Percentiles rank a stretch among this genome's conserved stretches.
phyloP scores from a whole-genome alignment of 108 stramenopile genomes.

The Cyclotella sp. region DNA sequence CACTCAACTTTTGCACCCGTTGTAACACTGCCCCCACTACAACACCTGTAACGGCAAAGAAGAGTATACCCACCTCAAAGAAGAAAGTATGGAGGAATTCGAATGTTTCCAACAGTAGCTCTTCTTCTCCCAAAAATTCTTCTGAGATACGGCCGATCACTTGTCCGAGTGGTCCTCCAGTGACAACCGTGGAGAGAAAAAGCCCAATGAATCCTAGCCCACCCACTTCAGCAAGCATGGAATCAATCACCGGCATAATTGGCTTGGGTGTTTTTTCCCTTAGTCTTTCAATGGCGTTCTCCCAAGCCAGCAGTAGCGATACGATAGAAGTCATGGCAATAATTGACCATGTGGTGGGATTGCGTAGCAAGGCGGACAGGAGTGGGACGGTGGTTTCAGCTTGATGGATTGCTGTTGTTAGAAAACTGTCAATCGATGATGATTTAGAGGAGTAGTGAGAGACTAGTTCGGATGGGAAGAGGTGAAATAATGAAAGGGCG shows the following conservation, averaged over 20 bases:
- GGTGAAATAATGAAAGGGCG: too few relatives aligned
- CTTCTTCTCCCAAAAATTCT: conserved; percentile 47
- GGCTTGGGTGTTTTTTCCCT: conserved; percentile 31
- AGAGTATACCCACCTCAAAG: conserved; percentile 49
- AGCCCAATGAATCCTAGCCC: conserved; percentile 48
- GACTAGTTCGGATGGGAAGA: too few relatives aligned
- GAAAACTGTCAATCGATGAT: too few relatives aligned
- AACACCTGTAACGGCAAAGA: conserved; percentile 47
- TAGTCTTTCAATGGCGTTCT: conserved; percentile 37
- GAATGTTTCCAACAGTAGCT: conserved; percentile 52
- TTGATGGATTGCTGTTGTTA: too few relatives aligned
- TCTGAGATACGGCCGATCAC: conserved; percentile 30
- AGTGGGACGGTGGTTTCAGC: too few relatives aligned
- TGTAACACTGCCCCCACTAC: conserved; percentile 36
- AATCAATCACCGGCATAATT: conserved; percentile 44
- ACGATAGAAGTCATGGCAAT: conserved; percentile 48
- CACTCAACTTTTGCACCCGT: conserved; percentile 22
- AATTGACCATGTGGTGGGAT: conserved; percentile 42
- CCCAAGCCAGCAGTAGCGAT: conserved; percentile 35
- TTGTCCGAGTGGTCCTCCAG: conserved; percentile 31
- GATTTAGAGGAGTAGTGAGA: too few relatives aligned
- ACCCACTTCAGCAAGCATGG: conserved; percentile 55
- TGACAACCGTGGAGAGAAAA: conserved; percentile 37
- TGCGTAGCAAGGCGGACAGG: conserved; percentile 15
- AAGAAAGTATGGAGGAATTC: conserved; percentile 54